Base-by-base conservation (phyloP, 2,329 filamentous ascomycete species). In the Sporothrix humicola region DNA sequence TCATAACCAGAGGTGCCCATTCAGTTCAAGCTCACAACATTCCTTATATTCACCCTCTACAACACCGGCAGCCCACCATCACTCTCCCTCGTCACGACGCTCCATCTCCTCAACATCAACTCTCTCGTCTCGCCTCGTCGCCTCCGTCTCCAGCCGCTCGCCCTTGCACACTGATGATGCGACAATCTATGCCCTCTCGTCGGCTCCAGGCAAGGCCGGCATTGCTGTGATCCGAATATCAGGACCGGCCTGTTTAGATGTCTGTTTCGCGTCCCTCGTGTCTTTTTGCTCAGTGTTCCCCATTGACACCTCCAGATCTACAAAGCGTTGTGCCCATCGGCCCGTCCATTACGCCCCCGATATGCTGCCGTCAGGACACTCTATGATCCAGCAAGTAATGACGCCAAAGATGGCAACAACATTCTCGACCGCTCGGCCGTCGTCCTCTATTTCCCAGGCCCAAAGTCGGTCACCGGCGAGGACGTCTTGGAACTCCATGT, bases 101-200 rank as follows among this genome's bases (percentile, higher is more conserved):
- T 23, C 0, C 10, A 3, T 69, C 5, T 56, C 66, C 23, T 69
- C 66, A 4, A 9, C 66, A 4, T 2, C 44, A 2, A 5, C 70
- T 15, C 66, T 50, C 52, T 17, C 58, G 13, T 23, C 50, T 13
- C 31, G 61, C 42, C 61, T 46, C 42, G 12, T 66, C 61, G n/a
- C 61, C 20, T 48, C 61, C 15, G 10, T 44, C 15, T 17, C 61
- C 5, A 12, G 20, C 42, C 42, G 8, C 44, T 15, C 23, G 0
- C 26, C 56, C 44, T 26, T 71, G 1, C 20, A n/a, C 61, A n/a
- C 69, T 1, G 74, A 76, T 31, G 79, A 84, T 78, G 86, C 89
- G 73, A 98, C 95, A 0, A 97, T 99, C 71, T 98, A 97, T 81
- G 96, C 96, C 0, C 84, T 98, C 0, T 98, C 95, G 0, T 97